Conservation (phyloP, 495 filamentous ascomycete genomes). For the Geoglossum glabrum region DNA sequence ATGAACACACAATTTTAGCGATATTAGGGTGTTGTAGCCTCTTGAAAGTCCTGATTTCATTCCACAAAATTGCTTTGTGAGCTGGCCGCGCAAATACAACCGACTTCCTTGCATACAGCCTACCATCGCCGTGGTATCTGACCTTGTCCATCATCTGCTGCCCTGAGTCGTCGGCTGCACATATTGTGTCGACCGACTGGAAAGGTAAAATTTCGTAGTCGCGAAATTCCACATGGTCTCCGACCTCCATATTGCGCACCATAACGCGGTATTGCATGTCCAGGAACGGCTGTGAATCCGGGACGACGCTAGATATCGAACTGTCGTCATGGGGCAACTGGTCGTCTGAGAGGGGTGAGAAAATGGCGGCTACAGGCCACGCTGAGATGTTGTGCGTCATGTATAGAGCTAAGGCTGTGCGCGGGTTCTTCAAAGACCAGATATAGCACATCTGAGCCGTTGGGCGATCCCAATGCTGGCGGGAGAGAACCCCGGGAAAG, state of each 20-base stretch:
- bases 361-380: conserved; percentile 4
- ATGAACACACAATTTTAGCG: background rate
- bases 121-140: background rate
- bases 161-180: background rate
- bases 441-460: conserved; percentile 6
- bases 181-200: background rate
- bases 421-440: conserved; percentile 2
- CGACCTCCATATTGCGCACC: background rate
- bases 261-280: conserved; percentile 2
- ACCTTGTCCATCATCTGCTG: background rate
- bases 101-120: background rate
- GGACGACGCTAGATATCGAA: background rate
- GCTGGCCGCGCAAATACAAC: conserved; percentile 1
- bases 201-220: background rate
- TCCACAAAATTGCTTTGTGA: background rate
- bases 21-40: background rate
- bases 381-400: conserved; percentile 1
- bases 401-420: conserved; percentile 2
- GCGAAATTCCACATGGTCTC: background rate
- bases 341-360: background rate
- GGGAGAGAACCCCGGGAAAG: background rate
- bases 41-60: background rate
- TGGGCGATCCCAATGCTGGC: conserved; percentile 2
- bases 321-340: background rate
- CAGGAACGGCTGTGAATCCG: background rate